Evolutionary conservation across 345 rosid species (phyloP).

Genomic region (Triadica sebifera): DNA sequence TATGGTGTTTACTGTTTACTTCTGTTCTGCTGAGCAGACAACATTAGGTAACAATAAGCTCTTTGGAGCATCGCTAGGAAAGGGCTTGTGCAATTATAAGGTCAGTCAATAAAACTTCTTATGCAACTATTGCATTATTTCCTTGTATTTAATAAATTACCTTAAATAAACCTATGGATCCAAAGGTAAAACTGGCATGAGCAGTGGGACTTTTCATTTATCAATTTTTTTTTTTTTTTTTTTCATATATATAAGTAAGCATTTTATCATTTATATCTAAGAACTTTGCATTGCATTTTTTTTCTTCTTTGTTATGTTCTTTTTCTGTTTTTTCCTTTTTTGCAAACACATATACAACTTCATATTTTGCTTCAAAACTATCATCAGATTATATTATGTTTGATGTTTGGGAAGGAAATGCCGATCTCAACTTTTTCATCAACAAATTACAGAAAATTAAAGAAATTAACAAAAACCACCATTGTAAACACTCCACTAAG

Average conservation of each 20-base stretch:
- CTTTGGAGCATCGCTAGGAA: neutral
- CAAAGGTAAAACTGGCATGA: neutral
- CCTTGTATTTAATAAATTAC: neutral
- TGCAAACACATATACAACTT: too few species aligned
- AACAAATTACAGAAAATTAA: too few species aligned
- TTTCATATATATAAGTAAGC: too few species aligned
- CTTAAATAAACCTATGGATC: neutral
- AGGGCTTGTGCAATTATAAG: slow-evolving; percentile 1
- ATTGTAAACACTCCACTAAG: too few species aligned
- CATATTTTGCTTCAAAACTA: too few species aligned
- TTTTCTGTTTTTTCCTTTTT: too few species aligned
- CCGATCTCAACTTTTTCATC: too few species aligned
- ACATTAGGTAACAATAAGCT: neutral
- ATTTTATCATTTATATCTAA: neutral
- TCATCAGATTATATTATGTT: too few species aligned
- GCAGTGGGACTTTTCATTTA: neutral
- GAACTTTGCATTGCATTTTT: too few species aligned
- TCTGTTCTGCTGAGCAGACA: neutral
- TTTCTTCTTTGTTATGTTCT: neutral
- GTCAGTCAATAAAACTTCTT: slow-evolving; percentile 4
- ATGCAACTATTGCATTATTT: neutral
- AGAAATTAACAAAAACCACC: too few species aligned
- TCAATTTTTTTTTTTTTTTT: too few species aligned
- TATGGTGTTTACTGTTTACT: neutral
- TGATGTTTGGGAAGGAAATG: too few species aligned